Evolutionary conservation across 305 asterid species (phyloP), one percentile per base, ranked within the genome.

Genomic region (Petunia hybrid): DNA sequence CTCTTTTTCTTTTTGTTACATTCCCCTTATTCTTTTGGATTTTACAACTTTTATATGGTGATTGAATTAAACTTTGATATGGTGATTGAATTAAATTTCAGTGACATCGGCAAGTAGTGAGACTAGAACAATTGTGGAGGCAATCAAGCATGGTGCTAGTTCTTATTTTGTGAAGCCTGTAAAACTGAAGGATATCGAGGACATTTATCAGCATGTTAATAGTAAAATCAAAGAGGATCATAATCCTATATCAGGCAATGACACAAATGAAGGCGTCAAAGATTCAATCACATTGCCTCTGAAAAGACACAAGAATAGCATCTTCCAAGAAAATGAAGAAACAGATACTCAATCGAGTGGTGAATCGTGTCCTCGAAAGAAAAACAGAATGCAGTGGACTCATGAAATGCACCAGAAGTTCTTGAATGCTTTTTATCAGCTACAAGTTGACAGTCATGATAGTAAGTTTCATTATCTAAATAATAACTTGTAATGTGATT

Each of bases 21-120:
- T 22, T 22, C 31, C 31, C 31, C 31, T 22, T 22, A 22, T 22
- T 22, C 31, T 22, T 12, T 42, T 14, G 16, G 40, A 4, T n/a
- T 8, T 10, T 31, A 38, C 55, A 1, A 41, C 51, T 38, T 38
- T 36, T 36, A 66, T 7, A 66, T 66, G 31, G 31, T 22, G 31
- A 22, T 22, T 22, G 31, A 22, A 22, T 22, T 22, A 22, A 22
- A 22, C 51, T 76, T 22, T 59, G 1, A 8, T 46, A 4, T 55
- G 10, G 4, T 68, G 31, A 68, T 55, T 1, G 31, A 35, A 35
- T 9, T 36, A 35, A 2, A 7, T 60, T 81, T 77, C 67, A 85
- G 90, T 85, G 88, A 81, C 70, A 63, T 87, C 89, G 9, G 79
- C 84, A 48, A 66, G 79, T 53, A 56, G 41, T 45, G 64, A 64